Conservation (phyloP, 192 early-diverging fungal genomes). For the Funneliformis geosporum region DNA sequence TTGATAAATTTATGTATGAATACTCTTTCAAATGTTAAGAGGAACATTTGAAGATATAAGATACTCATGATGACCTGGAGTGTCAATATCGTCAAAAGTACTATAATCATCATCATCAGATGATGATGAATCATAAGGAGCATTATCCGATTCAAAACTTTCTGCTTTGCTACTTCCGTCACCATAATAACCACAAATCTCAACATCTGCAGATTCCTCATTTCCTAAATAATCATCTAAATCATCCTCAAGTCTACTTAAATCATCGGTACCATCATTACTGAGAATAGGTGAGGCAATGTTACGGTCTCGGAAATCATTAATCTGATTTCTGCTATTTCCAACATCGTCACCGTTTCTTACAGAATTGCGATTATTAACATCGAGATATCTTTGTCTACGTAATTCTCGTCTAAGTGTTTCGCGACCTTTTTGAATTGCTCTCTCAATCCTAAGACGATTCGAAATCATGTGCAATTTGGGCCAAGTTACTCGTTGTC, state of each 20-base stretch:
- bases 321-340: no score
- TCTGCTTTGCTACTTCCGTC: background rate
- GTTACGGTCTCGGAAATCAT: constrained; percentile 19
- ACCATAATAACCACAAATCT: background rate
- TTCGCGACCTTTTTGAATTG: constrained; percentile 53
- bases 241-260: constrained; percentile 22
- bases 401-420: constrained; percentile 34
- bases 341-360: background rate
- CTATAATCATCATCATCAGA: background rate
- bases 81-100: background rate
- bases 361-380: background rate
- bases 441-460: constrained; percentile 73
- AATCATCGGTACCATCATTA: no score
- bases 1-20: no score
- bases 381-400: constrained; percentile 9
- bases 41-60: background rate
- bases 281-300: no score
- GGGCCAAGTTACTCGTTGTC: constrained; percentile 69
- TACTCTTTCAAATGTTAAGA: background rate
- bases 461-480: constrained; percentile 77
- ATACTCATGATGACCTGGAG: background rate
- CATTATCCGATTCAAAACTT: background rate
- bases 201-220: background rate
- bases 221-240: constrained; percentile 27
- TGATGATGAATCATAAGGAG: background rate